Percentiles rank a stretch among this genome's conserved stretches.
These are phyloP conservation scores for Roridomyces roridus DNA, from an alignment of 768 basidiomycete genomes.

Conservation along the genomic window DNA sequence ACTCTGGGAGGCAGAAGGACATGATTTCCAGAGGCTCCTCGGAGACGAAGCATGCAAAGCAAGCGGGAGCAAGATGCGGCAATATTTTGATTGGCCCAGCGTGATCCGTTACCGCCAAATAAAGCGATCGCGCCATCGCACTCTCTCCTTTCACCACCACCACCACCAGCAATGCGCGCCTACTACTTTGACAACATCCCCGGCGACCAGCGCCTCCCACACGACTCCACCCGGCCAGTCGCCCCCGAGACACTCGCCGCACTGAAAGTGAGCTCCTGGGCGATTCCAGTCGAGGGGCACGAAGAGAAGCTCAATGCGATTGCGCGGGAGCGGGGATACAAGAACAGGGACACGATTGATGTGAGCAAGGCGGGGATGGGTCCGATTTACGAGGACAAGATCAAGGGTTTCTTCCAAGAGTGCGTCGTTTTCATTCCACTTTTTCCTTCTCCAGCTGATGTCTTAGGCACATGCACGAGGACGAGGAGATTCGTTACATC, in stretches of 20 bases:
- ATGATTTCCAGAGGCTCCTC: no score
- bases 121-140: no score
- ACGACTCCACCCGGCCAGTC: slow-evolving; percentile 72
- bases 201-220: slow-evolving; percentile 82
- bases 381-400: slow-evolving; percentile 80
- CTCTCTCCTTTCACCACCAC: no score
- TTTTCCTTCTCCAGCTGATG: not conserved
- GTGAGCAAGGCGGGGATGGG: slow-evolving; percentile 82
- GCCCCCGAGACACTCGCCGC: slow-evolving; percentile 50
- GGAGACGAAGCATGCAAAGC: no score
- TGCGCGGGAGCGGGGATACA: slow-evolving; percentile 76
- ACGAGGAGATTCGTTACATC: slow-evolving; percentile 94
- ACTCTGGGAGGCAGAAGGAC: no score
- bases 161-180: slow-evolving; percentile 59
- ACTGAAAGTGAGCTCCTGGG: slow-evolving; percentile 73
- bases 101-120: no score
- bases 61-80: no score
- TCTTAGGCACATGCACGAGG: slow-evolving; percentile 89
- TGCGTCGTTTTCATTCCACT: slow-evolving; percentile 37
- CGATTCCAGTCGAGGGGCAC: slow-evolving; percentile 67
- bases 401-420: slow-evolving; percentile 88
- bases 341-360: slow-evolving; percentile 82
- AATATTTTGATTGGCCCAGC: no score
- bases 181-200: slow-evolving; percentile 78
- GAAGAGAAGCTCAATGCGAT: slow-evolving; percentile 63